A percentile compares a stretch with the other conserved stretches of the same genome.
phyloP scores from a whole-genome alignment of 805 yeast genomes.

The Yamadazyma akitaensis region DNA sequence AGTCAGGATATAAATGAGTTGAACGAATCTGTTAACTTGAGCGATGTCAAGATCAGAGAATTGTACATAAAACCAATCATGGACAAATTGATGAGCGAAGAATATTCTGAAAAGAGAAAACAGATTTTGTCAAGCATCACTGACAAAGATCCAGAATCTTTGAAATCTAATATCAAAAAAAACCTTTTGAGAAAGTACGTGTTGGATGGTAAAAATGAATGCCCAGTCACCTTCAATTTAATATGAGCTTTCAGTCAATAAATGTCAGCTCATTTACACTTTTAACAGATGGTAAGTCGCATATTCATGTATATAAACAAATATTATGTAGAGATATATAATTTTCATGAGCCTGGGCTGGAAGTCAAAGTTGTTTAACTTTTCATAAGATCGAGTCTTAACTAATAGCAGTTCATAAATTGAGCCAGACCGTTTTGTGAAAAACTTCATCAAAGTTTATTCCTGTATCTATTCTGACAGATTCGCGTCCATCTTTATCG shows the following conservation, averaged over 20 bases:
- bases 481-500: neutral
- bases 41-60: constrained; percentile 27
- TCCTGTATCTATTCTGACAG: neutral
- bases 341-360: neutral
- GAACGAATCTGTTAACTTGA: constrained; percentile 21
- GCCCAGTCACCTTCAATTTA: constrained; percentile 16
- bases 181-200: constrained; percentile 66
- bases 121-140: constrained; percentile 20
- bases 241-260: neutral
- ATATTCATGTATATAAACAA: constrained; percentile 5
- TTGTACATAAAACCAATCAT: constrained; percentile 26
- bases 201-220: constrained; percentile 30
- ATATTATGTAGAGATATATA: constrained; percentile 2
- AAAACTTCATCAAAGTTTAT: too few relatives aligned
- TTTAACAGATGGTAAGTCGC: neutral
- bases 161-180: constrained; percentile 50
- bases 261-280: neutral
- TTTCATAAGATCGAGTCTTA: too few relatives aligned
- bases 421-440: too few relatives aligned
- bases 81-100: constrained; percentile 30
- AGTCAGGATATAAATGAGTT: constrained; percentile 23
- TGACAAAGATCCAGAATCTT: constrained; percentile 16
- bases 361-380: neutral
- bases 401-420: too few relatives aligned
- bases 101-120: constrained; percentile 19